phyloP scores from a whole-genome alignment of 106 monocot species.

The Agapanthus africanus region DNA sequence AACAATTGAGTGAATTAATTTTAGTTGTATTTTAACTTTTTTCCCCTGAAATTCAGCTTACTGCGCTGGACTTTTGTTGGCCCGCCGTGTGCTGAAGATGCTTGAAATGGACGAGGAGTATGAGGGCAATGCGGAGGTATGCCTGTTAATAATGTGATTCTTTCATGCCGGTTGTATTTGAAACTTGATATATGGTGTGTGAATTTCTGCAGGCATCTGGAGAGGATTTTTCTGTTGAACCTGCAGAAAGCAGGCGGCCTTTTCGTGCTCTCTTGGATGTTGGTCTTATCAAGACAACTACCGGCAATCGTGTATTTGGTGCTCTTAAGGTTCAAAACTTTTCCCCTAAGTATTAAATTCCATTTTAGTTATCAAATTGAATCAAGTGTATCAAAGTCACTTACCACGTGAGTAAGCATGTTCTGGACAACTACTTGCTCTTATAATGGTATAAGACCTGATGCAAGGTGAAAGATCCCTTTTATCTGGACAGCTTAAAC shows the following conservation, averaged over 20 bases:
- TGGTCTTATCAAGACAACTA: slow-evolving; percentile 82
- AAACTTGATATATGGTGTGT: background rate
- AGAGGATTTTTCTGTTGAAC: slow-evolving; percentile 90
- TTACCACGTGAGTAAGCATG: background rate
- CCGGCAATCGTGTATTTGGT: slow-evolving; percentile 91
- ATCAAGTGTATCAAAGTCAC: background rate
- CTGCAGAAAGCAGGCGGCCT: slow-evolving; percentile 79
- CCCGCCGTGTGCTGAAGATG: slow-evolving; percentile 74
- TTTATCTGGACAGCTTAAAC: too few species aligned
- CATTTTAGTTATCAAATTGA: background rate
- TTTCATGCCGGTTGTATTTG: background rate
- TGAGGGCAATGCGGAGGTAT: slow-evolving; percentile 82
- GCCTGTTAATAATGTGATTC: background rate
- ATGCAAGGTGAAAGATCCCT: too few species aligned
- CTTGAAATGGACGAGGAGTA: slow-evolving; percentile 88
- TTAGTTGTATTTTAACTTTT: slow-evolving; percentile 3
- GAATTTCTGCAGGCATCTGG: slow-evolving; percentile 51
- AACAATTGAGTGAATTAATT: background rate
- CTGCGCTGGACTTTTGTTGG: slow-evolving; percentile 89
- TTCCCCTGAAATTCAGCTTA: slow-evolving; percentile 35
- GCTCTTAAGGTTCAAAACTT: slow-evolving; percentile 64
- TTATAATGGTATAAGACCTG: too few species aligned
- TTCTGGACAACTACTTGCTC: too few species aligned
- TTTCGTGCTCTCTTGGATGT: slow-evolving; percentile 96
- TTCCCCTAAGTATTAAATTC: background rate